These are phyloP conservation scores for Dryas integrifolia DNA, from an alignment of 331 rosid genomes.

Conservation along the genomic window DNA sequence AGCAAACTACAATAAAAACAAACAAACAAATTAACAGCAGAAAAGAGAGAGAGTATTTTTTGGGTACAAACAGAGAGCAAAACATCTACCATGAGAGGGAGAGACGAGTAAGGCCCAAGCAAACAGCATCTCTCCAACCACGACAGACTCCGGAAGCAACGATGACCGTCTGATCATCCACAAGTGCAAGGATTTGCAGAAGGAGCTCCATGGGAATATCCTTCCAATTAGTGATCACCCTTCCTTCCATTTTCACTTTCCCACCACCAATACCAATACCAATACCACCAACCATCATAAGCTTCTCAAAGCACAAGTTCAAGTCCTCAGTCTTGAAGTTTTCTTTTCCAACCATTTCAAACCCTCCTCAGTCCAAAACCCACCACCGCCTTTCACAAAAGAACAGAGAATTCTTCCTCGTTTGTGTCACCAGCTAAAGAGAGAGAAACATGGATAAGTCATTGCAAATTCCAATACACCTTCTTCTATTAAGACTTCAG, in stretches of 20 bases:
- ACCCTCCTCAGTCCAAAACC: conserved; percentile 9
- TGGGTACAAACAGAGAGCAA: background rate
- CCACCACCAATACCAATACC: conserved; percentile 31
- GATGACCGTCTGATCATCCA: conserved; percentile 72
- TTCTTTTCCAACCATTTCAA: conserved; percentile 61
- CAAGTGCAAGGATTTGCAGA: conserved; percentile 68
- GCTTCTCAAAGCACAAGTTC: conserved; percentile 75
- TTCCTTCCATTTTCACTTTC: conserved; percentile 55
- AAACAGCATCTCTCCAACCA: conserved; percentile 93
- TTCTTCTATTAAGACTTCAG: background rate
- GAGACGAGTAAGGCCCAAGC: conserved; percentile 66
- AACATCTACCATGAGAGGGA: conserved; percentile 73
- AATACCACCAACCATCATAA: conserved; percentile 56
- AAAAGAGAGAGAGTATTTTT: background rate
- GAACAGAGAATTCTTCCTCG: conserved; percentile 16
- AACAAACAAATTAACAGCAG: background rate
- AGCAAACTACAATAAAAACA: background rate
- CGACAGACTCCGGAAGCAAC: conserved; percentile 79
- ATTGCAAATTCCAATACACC: conserved; percentile 24
- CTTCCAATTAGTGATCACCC: conserved; percentile 69
- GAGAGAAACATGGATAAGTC: conserved; percentile 20
- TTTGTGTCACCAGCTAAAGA: conserved; percentile 22
- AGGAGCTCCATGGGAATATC: conserved; percentile 93
- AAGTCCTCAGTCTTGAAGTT: conserved; percentile 57
- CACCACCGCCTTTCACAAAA: conserved; percentile 26